Percentiles rank a stretch among this genome's conserved stretches.
Evolutionary conservation across 306 rosid species (phyloP).

Genomic region (Quercus cerris): DNA sequence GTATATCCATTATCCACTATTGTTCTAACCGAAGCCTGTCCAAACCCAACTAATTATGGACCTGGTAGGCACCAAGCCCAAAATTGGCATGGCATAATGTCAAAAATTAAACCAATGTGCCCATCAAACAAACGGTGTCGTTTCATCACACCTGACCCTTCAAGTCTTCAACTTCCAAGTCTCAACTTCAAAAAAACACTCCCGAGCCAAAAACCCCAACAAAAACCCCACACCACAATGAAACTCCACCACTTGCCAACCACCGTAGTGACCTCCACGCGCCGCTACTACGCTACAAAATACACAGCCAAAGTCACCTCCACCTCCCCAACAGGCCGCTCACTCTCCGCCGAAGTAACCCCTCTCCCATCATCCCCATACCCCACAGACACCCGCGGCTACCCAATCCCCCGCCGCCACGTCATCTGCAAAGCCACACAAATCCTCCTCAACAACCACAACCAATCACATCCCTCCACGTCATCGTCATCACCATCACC

Average conservation of each 20-base stretch:
- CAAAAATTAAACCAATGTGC: neutral
- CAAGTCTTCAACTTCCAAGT: neutral
- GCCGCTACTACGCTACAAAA: slow-evolving; percentile 65
- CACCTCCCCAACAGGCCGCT: slow-evolving; percentile 62
- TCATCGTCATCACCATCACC: slow-evolving; percentile 30
- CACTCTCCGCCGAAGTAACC: slow-evolving; percentile 69
- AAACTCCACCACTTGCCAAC: neutral
- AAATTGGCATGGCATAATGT: no score
- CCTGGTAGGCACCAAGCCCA: no score
- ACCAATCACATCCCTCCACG: slow-evolving; percentile 13
- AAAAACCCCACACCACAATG: slow-evolving; percentile 22
- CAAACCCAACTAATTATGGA: no score
- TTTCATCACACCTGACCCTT: neutral
- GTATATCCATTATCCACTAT: no score
- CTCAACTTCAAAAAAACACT: neutral
- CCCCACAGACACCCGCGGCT: slow-evolving; percentile 66
- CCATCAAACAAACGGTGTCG: neutral
- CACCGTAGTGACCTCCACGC: neutral
- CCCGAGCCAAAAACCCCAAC: neutral
- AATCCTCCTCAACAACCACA: slow-evolving; percentile 58
- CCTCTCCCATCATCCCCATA: slow-evolving; percentile 42
- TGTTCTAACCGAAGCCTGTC: no score
- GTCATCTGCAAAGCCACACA: slow-evolving; percentile 72
- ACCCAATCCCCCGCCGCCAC: slow-evolving; percentile 77
- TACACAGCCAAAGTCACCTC: slow-evolving; percentile 86